Percentiles rank a stretch among this genome's conserved stretches.
Evolutionary conservation across 495 filamentous ascomycete genomes (phyloP).

Genomic region (Collariella sp.): DNA sequence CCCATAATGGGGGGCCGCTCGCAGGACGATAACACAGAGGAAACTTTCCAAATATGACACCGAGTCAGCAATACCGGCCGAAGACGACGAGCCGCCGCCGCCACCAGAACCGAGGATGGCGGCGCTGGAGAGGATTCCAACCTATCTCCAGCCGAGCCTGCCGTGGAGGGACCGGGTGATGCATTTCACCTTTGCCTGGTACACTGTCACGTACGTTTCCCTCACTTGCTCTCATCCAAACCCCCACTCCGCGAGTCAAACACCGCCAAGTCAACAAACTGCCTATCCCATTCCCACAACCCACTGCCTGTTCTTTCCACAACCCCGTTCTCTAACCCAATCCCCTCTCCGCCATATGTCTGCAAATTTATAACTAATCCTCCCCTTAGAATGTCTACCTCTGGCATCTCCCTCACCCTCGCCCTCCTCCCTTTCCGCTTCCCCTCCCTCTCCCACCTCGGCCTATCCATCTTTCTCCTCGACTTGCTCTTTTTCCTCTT

Average conservation of each 20-base stretch:
- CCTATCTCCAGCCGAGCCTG: conserved; percentile 23
- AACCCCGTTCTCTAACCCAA: no score
- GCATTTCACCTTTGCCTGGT: conserved; percentile 71
- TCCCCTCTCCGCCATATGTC: no score
- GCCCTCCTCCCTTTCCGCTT: conserved; percentile 51
- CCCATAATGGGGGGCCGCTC: background rate
- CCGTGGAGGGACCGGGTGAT: conserved; percentile 39
- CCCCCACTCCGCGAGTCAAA: no score
- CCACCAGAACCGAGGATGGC: background rate
- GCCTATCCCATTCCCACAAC: no score
- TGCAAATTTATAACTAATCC: no score
- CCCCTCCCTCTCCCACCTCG: conserved; percentile 48
- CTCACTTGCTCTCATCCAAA: background rate
- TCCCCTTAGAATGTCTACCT: conserved; percentile 48
- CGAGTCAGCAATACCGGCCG: background rate
- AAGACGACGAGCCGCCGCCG: background rate
- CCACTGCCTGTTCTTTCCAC: no score
- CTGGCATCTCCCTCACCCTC: conserved; percentile 55
- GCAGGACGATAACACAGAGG: background rate
- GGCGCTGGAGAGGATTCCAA: conserved; percentile 21
- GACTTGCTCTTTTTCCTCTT: conserved; percentile 52
- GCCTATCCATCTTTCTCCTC: conserved; percentile 52
- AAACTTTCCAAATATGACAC: background rate
- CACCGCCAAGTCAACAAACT: no score
- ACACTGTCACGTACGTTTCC: conserved; percentile 43